Conservation (phyloP, 2,329 filamentous ascomycete genomes). For the Colletotrichum theobromicola region DNA sequence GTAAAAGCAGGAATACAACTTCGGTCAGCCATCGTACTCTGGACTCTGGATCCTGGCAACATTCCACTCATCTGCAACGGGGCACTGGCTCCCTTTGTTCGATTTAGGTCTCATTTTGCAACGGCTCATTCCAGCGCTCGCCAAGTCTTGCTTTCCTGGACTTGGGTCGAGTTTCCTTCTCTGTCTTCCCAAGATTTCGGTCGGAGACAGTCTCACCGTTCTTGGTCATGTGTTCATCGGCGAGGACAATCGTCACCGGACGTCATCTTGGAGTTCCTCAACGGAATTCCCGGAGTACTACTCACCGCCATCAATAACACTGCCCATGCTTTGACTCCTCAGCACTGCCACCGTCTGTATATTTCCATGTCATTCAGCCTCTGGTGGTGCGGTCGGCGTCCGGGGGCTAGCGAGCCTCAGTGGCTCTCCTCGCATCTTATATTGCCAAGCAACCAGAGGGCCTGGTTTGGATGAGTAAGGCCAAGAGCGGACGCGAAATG, state of each 20-base stretch:
- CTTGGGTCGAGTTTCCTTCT: background rate
- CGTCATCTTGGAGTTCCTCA: background rate
- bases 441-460: background rate
- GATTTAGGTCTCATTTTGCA: background rate
- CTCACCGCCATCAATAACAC: background rate
- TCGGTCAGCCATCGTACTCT: background rate
- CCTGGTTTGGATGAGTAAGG: slow-evolving; percentile 1
- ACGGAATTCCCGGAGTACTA: background rate
- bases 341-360: background rate
- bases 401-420: background rate
- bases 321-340: background rate
- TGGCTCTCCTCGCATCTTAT: background rate
- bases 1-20: background rate
- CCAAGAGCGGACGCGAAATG: background rate
- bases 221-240: background rate
- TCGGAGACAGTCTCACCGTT: background rate
- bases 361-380: background rate
- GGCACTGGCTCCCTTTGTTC: background rate
- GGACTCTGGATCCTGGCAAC: background rate
- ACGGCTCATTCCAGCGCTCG: background rate
- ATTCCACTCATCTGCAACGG: background rate
- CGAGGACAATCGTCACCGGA: background rate
- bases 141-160: background rate
- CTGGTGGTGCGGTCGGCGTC: background rate
- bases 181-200: background rate